phyloP scores from a whole-genome alignment of 1,284 basidiomycete genomes.

The Cutaneotrichosporon sp. region DNA sequence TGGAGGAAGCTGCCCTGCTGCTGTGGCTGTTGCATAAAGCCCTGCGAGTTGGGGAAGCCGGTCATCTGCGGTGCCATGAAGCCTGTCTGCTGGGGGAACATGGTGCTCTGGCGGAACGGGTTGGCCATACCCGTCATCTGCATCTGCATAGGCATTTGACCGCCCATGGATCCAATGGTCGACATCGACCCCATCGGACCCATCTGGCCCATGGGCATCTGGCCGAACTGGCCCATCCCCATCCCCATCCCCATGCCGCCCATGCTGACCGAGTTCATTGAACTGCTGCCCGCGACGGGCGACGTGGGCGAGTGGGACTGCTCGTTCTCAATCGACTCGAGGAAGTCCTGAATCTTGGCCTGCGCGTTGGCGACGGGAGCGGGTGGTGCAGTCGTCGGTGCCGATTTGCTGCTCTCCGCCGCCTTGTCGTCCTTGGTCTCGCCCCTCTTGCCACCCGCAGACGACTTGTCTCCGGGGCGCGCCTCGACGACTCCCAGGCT shows the following conservation, averaged over 20 bases:
- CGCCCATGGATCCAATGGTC: conserved; percentile 1
- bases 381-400: conserved; percentile 23
- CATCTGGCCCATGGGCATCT: conserved; percentile 11
- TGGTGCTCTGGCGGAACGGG: conserved; percentile 66
- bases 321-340: conserved; percentile 82
- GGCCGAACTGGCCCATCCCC: conserved; percentile 20
- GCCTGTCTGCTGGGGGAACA: conserved; percentile 58
- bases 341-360: conserved; percentile 74
- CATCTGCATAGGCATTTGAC: conserved; percentile 28
- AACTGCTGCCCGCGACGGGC: not conserved
- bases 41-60: conserved; percentile 63
- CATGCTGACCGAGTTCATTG: conserved; percentile 9
- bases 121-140: conserved; percentile 55
- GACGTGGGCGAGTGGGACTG: conserved; percentile 50
- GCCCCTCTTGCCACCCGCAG: conserved; percentile 2
- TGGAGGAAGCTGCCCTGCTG: conserved; percentile 14
- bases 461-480: conserved; percentile 16
- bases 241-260: conserved; percentile 17
- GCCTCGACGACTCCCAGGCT: conserved; percentile 75
- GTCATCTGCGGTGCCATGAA: conserved; percentile 62
- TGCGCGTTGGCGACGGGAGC: conserved; percentile 39
- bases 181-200: conserved; percentile 3
- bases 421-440: conserved; percentile 25
- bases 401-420: conserved; percentile 18
- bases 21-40: conserved; percentile 29